A percentile compares a stretch with the other conserved stretches of the same genome.
phyloP scores from a whole-genome alignment of 768 basidiomycete species.

The Coprinopsis marcescibilis region DNA sequence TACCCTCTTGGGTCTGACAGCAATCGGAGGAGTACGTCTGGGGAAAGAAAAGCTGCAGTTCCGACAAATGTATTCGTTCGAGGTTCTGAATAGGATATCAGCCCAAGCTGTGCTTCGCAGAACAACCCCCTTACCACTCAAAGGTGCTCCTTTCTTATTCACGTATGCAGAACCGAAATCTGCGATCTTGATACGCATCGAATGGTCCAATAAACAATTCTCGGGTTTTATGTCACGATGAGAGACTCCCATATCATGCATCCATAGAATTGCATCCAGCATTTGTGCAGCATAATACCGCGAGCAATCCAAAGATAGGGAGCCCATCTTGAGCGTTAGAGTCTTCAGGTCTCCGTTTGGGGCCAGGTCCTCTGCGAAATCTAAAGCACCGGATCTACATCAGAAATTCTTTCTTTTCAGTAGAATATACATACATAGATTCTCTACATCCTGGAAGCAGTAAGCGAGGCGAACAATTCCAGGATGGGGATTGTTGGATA shows the following conservation, averaged over 20 bases:
- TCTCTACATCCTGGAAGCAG: conserved; percentile 81
- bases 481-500: conserved; percentile 68
- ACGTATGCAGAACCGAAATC: conserved; percentile 95
- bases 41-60: conserved; percentile 23
- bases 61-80: conserved; percentile 29
- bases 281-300: conserved; percentile 88
- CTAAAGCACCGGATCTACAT: conserved; percentile 30
- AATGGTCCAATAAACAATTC: conserved; percentile 84
- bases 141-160: conserved; percentile 31
- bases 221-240: conserved; percentile 89
- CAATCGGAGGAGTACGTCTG: conserved; percentile 49
- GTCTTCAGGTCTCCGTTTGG: conserved; percentile 75
- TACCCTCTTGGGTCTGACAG: conserved; percentile 77
- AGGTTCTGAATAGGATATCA: conserved; percentile 15
- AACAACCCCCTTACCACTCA: conserved; percentile 18
- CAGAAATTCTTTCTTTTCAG: neutral
- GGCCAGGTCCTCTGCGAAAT: conserved; percentile 75
- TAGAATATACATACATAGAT: conserved; percentile 60
- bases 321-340: conserved; percentile 73
- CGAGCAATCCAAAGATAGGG: conserved; percentile 70
- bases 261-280: conserved; percentile 81
- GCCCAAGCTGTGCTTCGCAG: conserved; percentile 3
- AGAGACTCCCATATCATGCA: conserved; percentile 86
- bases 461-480: conserved; percentile 78
- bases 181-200: conserved; percentile 87